These are phyloP conservation scores for Coffea humblotiana DNA, from an alignment of 305 asterid genomes.

Conservation along the genomic window DNA sequence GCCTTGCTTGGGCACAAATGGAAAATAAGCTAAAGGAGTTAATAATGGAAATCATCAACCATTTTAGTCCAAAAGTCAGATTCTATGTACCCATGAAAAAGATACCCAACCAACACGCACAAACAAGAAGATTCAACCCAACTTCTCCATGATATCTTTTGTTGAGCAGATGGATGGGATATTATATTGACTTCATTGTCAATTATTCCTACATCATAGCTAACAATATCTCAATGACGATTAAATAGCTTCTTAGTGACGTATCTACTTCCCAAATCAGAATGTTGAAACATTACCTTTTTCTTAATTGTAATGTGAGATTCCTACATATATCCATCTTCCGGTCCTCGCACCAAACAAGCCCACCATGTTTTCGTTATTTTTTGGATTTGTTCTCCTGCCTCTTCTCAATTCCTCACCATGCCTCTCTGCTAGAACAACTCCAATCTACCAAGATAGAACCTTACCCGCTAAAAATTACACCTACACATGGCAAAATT, in stretches of 20 bases:
- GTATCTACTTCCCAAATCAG: constrained; percentile 2
- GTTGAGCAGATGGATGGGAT: constrained; percentile 5
- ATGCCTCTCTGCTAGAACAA: constrained; percentile 36
- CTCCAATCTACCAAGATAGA: constrained; percentile 24
- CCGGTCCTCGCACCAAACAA: background rate
- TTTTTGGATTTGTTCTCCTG: constrained; percentile 24
- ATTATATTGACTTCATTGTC: constrained; percentile 5
- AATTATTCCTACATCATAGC: background rate
- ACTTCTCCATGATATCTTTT: constrained; percentile 20
- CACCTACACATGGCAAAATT: constrained; percentile 43
- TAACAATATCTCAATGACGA: background rate
- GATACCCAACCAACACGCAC: constrained; percentile 13
- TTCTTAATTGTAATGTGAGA: constrained; percentile 21
- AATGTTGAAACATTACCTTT: constrained; percentile 20
- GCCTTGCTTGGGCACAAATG: background rate
- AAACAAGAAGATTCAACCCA: constrained; percentile 17
- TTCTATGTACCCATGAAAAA: constrained; percentile 1
- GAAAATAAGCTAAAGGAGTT: background rate
- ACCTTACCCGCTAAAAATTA: constrained; percentile 3
- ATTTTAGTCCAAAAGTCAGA: constrained; percentile 13
- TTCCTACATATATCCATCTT: constrained; percentile 7
- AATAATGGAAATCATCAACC: background rate
- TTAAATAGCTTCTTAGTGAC: background rate
- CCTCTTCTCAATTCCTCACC: constrained; percentile 30
- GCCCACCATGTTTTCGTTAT: constrained; percentile 37